These are phyloP conservation scores for Phaeoacremonium minimum DNA, from an alignment of 2,329 filamentous ascomycete species.

Conservation along the genomic window DNA sequence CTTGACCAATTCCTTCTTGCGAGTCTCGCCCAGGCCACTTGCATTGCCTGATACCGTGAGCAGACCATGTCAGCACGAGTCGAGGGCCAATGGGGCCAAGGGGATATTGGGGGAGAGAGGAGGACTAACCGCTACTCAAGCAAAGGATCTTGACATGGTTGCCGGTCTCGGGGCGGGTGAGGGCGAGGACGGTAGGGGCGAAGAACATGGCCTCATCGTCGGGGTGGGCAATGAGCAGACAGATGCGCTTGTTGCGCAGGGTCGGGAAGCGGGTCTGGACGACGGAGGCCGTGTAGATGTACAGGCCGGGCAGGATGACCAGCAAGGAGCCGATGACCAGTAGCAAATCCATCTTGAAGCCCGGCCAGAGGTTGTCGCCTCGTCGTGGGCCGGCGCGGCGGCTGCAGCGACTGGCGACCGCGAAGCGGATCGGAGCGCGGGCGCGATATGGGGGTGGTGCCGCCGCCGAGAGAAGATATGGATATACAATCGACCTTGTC, in stretches of 20 bases:
- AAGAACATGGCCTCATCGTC: slow-evolving; percentile 99
- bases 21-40: slow-evolving; percentile 77
- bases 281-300: slow-evolving; percentile 45
- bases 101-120: slow-evolving; percentile 2
- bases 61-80: not conserved
- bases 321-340: slow-evolving; percentile 30
- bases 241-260: slow-evolving; percentile 79
- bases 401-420: not conserved
- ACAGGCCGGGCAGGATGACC: slow-evolving; percentile 40
- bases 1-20: slow-evolving; percentile 78
- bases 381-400: not conserved
- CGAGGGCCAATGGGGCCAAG: not conserved
- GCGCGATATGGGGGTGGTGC: too few relatives aligned
- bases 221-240: slow-evolving; percentile 90
- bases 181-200: slow-evolving; percentile 78
- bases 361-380: not conserved
- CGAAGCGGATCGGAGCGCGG: too few relatives aligned
- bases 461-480: too few relatives aligned
- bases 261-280: slow-evolving; percentile 54
- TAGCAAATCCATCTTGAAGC: slow-evolving; percentile 19
- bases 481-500: too few relatives aligned
- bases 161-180: slow-evolving; percentile 72
- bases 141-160: slow-evolving; percentile 96
- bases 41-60: slow-evolving; percentile 63
- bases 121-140: slow-evolving; percentile 67